Base-by-base conservation (phyloP, 1,139 yeast genomes). In the Arxiozyma heterogenica region DNA sequence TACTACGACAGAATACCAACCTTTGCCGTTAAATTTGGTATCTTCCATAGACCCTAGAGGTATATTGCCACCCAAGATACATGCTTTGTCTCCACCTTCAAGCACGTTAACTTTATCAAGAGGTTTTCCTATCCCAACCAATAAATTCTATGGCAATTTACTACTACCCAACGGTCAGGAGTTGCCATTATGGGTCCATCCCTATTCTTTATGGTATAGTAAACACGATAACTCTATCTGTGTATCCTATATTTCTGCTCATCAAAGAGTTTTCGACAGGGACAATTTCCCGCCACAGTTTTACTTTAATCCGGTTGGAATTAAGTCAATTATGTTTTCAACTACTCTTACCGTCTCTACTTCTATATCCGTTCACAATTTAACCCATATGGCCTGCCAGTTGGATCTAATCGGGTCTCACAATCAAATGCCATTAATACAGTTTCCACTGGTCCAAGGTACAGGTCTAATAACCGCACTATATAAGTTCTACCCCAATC, bases 131-230 rank as follows among this genome's bases (percentile, higher is more conserved):
- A 76, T 82, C 49, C 81, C 82, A 59, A 89, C 97, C 21, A 90
- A 90, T 72, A 88, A 89, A 67, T 90, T 88, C 69, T 89, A 86
- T 67, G 84, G 87, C 11, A 90, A 90, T 69, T 72, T 89, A 66
- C 71, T 88, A 57, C 77, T 90, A 25, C 93, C 77, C 1, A 71
- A 73, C 45, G 49, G 49, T 9, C 93, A 86, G 64, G 77, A 79
- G 12, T 71, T 79, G 53, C 84, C 80, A 2, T 79, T 84, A 4
- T 88, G 87, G 84, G 80, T 95, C 1, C 90, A 84, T 63, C 97
- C 97, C 1, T 89, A 87, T 65, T 82, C 89, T 1, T 70, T 89
- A 47, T 87, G 88, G 83, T 49, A 49, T 17, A 49, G 46, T 30
- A 43, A 41, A 8, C 46, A 43, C 20, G 41, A 49, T 15, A 18